Percentiles rank a stretch among this genome's conserved stretches.
phyloP scores from a whole-genome alignment of 305 asterid species.

The Fraxinus velutina region DNA sequence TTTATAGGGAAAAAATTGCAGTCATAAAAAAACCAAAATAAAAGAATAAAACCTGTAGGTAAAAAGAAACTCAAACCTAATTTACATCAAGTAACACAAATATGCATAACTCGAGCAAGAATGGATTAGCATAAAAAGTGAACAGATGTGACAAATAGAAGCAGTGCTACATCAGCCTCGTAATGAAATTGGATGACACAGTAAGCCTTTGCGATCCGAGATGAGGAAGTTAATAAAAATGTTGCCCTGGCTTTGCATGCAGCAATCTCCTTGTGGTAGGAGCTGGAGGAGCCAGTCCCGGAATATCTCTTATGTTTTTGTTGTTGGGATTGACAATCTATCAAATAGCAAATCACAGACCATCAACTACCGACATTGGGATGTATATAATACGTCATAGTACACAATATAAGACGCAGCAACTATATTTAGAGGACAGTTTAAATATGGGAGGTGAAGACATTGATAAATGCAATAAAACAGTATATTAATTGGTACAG shows the following conservation, averaged over 20 bases:
- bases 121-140: slow-evolving; percentile 25
- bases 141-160: slow-evolving; percentile 10
- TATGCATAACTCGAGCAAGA: slow-evolving; percentile 52
- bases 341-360: slow-evolving; percentile 13
- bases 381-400: background rate
- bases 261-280: slow-evolving; percentile 76
- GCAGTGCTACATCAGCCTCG: slow-evolving; percentile 14
- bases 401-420: background rate
- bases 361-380: slow-evolving; percentile 8
- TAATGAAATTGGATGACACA: slow-evolving; percentile 26
- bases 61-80: slow-evolving; percentile 25
- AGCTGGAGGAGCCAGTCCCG: slow-evolving; percentile 98
- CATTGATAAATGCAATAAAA: background rate
- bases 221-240: slow-evolving; percentile 25
- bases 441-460: background rate
- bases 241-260: slow-evolving; percentile 38
- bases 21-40: background rate
- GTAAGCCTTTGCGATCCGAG: slow-evolving; percentile 12
- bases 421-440: background rate
- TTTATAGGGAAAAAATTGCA: slow-evolving; percentile 1
- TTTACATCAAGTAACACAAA: slow-evolving; percentile 40
- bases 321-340: slow-evolving; percentile 90
- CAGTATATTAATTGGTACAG: background rate
- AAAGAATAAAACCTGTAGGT: background rate
- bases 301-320: slow-evolving; percentile 79